Evolutionary conservation across 192 early-diverging fungal species (phyloP).

Genomic region (Umbelopsis ramanniana): DNA sequence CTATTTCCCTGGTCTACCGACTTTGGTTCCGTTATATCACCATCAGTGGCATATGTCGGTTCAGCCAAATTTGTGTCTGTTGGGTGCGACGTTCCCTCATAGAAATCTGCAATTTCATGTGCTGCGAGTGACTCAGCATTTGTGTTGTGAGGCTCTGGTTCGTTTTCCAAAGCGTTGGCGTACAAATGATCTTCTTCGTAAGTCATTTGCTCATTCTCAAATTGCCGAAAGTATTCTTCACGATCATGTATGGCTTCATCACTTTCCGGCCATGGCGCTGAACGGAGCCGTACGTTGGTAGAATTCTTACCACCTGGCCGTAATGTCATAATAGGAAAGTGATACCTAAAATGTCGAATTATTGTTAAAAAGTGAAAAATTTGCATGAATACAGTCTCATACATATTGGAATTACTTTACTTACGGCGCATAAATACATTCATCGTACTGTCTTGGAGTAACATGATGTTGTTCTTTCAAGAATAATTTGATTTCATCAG

Average conservation of each 20-base stretch:
- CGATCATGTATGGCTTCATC: not conserved
- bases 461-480: slow-evolving; percentile 55
- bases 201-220: slow-evolving; percentile 13
- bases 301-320: slow-evolving; percentile 40
- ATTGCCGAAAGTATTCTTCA: slow-evolving; percentile 1
- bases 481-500: slow-evolving; percentile 45
- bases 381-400: not conserved
- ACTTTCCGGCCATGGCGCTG: slow-evolving; percentile 14
- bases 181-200: slow-evolving; percentile 40
- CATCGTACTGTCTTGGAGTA: slow-evolving; percentile 55
- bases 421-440: slow-evolving; percentile 55
- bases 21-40: slow-evolving; percentile 9
- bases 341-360: slow-evolving; percentile 36
- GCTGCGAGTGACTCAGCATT: not conserved
- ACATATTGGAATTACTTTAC: not conserved
- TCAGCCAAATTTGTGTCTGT: not conserved
- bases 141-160: not conserved
- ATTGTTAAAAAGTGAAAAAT: not conserved
- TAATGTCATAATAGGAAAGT: slow-evolving; percentile 52
- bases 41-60: not conserved
- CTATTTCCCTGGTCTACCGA: not conserved
- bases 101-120: not conserved
- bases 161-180: slow-evolving; percentile 6
- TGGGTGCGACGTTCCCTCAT: not conserved
- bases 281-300: slow-evolving; percentile 35